phyloP scores from a whole-genome alignment of 2,329 filamentous ascomycete genomes.

The Bipolaris bicolor region DNA sequence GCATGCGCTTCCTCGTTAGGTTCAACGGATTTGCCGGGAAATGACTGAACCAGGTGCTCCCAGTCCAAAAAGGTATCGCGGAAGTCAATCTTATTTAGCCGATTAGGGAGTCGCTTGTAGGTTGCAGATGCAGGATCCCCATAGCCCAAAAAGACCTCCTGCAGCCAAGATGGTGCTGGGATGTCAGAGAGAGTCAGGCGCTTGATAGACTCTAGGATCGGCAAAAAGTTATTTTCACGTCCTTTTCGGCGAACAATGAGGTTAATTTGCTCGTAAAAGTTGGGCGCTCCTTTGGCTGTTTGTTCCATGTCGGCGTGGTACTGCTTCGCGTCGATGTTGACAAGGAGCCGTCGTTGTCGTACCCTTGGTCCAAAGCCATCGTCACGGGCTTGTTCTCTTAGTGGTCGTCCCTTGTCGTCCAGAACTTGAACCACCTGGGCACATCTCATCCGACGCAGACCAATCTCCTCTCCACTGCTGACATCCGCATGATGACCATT shows the following conservation, averaged over 20 bases:
- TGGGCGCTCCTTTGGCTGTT: constrained; percentile 68
- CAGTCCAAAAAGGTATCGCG: constrained; percentile 94
- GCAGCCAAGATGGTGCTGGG: constrained; percentile 86
- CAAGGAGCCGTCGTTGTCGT: constrained; percentile 71
- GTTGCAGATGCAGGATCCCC: constrained; percentile 88
- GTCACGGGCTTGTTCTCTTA: constrained; percentile 68
- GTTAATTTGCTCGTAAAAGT: constrained; percentile 86
- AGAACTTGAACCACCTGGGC: constrained; percentile 86
- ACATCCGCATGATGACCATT: constrained; percentile 60
- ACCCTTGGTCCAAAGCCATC: constrained; percentile 68
- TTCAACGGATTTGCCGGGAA: constrained; percentile 86
- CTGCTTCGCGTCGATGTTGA: constrained; percentile 79
- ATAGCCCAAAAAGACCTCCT: constrained; percentile 97
- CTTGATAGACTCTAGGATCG: constrained; percentile 89
- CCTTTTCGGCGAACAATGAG: constrained; percentile 81
- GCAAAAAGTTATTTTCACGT: constrained; percentile 96
- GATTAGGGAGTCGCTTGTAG: constrained; percentile 81
- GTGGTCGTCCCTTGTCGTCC: constrained; percentile 79
- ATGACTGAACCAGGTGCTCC: constrained; percentile 88
- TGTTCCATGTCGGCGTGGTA: constrained; percentile 79
- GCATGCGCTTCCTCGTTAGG: constrained; percentile 72
- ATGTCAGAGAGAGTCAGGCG: constrained; percentile 84
- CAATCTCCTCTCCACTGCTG: constrained; percentile 65
- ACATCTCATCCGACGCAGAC: constrained; percentile 74
- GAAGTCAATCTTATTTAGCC: constrained; percentile 81